Percentiles rank a stretch among this genome's conserved stretches.
phyloP scores from a whole-genome alignment of 768 basidiomycete genomes.

The Pseudohyphozyma bogoriensis region DNA sequence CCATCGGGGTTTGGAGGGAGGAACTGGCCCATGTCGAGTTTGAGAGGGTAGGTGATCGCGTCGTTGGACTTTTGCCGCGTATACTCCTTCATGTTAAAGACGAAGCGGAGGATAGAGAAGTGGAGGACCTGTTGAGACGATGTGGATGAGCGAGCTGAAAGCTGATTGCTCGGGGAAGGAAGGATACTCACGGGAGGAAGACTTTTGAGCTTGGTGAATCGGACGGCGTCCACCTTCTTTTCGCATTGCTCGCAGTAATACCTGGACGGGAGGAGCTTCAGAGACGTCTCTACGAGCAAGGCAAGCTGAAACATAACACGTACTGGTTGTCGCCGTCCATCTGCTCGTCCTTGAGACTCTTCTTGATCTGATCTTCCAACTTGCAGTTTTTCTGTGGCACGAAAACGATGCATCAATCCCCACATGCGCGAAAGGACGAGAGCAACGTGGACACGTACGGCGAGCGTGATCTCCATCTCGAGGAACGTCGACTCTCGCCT shows the following conservation, averaged over 20 bases:
- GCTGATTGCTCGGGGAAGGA: background rate
- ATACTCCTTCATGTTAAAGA: conserved; percentile 66
- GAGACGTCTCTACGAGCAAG: background rate
- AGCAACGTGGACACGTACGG: conserved; percentile 43
- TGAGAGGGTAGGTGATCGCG: conserved; percentile 61
- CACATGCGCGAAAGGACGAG: background rate
- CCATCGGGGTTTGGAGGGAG: conserved; percentile 34
- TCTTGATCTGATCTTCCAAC: conserved; percentile 63
- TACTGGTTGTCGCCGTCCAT: conserved; percentile 77
- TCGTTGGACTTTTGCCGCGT: conserved; percentile 82
- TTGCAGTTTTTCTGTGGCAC: conserved; percentile 52
- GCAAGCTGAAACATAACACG: background rate
- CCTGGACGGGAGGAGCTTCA: conserved; percentile 38
- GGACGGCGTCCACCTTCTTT: conserved; percentile 62
- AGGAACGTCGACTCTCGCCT: conserved; percentile 63
- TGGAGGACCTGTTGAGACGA: conserved; percentile 49
- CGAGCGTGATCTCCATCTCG: conserved; percentile 78
- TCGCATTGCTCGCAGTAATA: conserved; percentile 73
- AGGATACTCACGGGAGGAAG: conserved; percentile 54
- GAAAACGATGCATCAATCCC: background rate
- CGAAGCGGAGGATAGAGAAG: conserved; percentile 86
- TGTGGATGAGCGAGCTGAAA: background rate
- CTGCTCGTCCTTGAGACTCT: conserved; percentile 56
- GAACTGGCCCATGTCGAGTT: conserved; percentile 63
- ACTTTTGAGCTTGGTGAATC: conserved; percentile 57